These are phyloP conservation scores for Reticulascus tulasneorum DNA, from an alignment of 2,329 filamentous ascomycete genomes.

Conservation along the genomic window DNA sequence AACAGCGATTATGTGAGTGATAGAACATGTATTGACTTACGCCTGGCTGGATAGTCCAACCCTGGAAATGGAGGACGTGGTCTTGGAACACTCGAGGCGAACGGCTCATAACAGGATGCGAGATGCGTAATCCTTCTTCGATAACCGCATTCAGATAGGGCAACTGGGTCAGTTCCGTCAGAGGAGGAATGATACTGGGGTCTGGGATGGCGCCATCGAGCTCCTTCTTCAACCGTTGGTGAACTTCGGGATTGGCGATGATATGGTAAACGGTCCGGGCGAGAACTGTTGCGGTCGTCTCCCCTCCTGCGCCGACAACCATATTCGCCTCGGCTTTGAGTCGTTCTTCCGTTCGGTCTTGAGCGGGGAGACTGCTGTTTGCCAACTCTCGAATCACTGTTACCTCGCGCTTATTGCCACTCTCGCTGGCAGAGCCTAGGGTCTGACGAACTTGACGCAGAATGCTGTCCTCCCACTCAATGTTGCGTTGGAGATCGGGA, in stretches of 20 bases:
- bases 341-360: background rate
- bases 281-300: background rate
- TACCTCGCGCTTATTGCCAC: no score
- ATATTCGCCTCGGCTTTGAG: background rate
- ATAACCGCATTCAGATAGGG: background rate
- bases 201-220: background rate
- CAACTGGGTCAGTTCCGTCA: background rate
- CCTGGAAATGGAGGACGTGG: background rate
- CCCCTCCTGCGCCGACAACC: background rate
- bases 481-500: slow-evolving; percentile 8
- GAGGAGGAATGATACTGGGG: background rate
- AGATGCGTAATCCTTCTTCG: background rate
- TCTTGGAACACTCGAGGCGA: background rate
- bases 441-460: slow-evolving; percentile 9
- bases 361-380: background rate
- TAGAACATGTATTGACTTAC: no score
- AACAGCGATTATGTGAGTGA: no score
- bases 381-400: slow-evolving; percentile 33
- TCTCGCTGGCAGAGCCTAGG: background rate
- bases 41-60: background rate
- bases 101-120: background rate
- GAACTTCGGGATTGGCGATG: background rate
- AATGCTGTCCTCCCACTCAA: slow-evolving; percentile 12
- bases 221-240: background rate
- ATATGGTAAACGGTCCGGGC: background rate